Percentiles rank a stretch among this genome's conserved stretches.
Evolutionary conservation across 257 asterid species (phyloP).

Genomic region (Solanum virginianum): DNA sequence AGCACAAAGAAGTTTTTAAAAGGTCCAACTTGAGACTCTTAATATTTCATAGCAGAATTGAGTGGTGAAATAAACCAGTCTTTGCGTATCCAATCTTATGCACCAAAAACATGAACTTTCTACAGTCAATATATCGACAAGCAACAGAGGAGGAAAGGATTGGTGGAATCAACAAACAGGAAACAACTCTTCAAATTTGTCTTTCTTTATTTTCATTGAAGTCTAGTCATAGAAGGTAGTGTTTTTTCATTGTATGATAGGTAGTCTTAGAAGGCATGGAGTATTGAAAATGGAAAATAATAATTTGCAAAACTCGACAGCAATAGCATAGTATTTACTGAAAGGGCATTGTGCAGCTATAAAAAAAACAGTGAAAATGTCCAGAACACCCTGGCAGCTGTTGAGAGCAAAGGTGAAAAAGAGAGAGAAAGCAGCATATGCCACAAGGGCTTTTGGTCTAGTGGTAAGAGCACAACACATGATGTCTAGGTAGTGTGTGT

Average conservation of each 20-base stretch:
- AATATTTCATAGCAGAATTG: background rate
- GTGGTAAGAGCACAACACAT: background rate
- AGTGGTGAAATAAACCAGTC: background rate
- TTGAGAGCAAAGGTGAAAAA: background rate
- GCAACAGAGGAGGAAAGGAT: background rate
- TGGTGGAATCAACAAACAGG: background rate
- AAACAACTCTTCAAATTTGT: background rate
- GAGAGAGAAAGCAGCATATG: background rate
- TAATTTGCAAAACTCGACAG: background rate
- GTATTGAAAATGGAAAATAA: background rate
- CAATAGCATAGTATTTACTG: background rate
- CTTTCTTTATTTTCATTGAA: background rate
- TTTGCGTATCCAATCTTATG: background rate
- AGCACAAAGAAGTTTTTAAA: conserved; percentile 5
- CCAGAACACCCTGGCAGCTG: conserved; percentile 6
- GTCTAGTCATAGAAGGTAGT: background rate
- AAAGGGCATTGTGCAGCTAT: conserved; percentile 15
- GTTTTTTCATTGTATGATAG: background rate
- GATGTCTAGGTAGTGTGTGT: background rate
- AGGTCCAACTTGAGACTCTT: background rate
- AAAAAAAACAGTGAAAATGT: conserved; percentile 13
- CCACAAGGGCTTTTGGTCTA: background rate
- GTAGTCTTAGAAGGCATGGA: background rate
- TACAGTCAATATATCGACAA: background rate
- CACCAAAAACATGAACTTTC: background rate